A percentile compares a stretch with the other conserved stretches of the same genome.
These are phyloP conservation scores for peach (Prunus persica) DNA, from an alignment of 306 rosid genomes.

Conservation along the genomic window Prunus_persica_NCBIv2 NC_034009.1:2329001-2329500, in stretches of 20 bases:
- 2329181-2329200: background rate
- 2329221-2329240: background rate
- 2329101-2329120: background rate
- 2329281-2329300: background rate
- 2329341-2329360: background rate
- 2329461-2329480: background rate
- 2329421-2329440: background rate
- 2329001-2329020: background rate
- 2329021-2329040: background rate
- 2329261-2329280: background rate
- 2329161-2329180: background rate
- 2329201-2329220: background rate
- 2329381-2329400: background rate
- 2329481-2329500: too few relatives aligned
- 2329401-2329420: background rate
- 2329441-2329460: background rate
- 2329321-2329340: background rate
- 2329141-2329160: background rate
- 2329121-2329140: background rate
- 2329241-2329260: too few relatives aligned
- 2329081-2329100: background rate
- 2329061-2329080: background rate
- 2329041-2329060: background rate
- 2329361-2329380: background rate
- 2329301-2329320: background rate